These are phyloP conservation scores for Claviceps sorghi DNA, from an alignment of 2,329 filamentous ascomycete species.

Conservation along the genomic window DNA sequence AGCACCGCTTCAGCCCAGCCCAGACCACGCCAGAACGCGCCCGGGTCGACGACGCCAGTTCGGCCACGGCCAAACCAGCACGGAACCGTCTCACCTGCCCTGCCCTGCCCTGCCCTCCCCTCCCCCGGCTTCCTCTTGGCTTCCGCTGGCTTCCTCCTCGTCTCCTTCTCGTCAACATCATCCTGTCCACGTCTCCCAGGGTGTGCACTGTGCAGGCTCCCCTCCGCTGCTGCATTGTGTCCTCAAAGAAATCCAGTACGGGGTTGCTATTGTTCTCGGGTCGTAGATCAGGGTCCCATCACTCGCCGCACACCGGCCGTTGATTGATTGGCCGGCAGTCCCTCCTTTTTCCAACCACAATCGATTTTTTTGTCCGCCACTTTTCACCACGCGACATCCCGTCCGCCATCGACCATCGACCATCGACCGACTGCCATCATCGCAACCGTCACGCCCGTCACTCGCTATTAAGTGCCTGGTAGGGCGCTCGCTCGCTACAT, in stretches of 20 bases:
- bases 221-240: neutral
- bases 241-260: neutral
- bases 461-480: neutral
- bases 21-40: too few relatives aligned
- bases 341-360: constrained; percentile 6
- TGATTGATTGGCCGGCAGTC: constrained; percentile 4
- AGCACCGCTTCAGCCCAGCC: too few relatives aligned
- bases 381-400: neutral
- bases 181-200: neutral
- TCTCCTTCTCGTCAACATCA: neutral
- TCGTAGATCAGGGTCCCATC: neutral
- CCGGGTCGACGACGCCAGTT: neutral
- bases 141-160: neutral
- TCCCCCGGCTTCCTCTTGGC: neutral
- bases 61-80: neutral
- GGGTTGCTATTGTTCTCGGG: constrained; percentile 3
- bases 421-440: neutral
- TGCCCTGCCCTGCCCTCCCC: too few relatives aligned
- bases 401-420: neutral
- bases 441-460: neutral
- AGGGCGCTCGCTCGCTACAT: neutral
- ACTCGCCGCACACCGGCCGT: neutral
- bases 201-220: neutral
- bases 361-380: constrained; percentile 5
- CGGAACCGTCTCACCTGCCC: neutral